These are phyloP conservation scores for Yamadazyma taylorii DNA, from an alignment of 1,139 yeast genomes.

Conservation along the genomic window DNA sequence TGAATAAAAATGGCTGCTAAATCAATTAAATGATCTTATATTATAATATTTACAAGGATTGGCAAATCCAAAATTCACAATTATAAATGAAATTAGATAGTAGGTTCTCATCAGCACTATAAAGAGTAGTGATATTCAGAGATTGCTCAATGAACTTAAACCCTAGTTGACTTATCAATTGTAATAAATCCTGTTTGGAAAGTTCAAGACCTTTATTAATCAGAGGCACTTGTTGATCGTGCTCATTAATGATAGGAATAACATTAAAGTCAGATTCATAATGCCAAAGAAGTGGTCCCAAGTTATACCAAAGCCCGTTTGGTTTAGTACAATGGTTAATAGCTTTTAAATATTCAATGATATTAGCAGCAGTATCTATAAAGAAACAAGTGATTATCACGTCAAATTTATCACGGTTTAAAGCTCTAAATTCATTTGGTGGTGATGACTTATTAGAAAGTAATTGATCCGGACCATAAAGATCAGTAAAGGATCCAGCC, in stretches of 20 bases:
- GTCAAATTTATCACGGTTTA: conserved; percentile 45
- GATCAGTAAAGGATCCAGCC: conserved; percentile 77
- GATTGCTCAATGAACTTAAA: conserved; percentile 51
- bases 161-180: conserved; percentile 50
- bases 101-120: conserved; percentile 54
- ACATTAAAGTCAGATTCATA: conserved; percentile 55
- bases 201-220: conserved; percentile 63
- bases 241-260: conserved; percentile 14
- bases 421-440: conserved; percentile 42
- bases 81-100: conserved; percentile 61
- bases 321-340: conserved; percentile 51
- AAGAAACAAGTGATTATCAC: conserved; percentile 72
- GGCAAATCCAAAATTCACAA: conserved; percentile 75
- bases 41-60: conserved; percentile 4
- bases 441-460: conserved; percentile 22
- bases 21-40: no score
- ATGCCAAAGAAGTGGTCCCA: conserved; percentile 89
- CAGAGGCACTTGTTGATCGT: conserved; percentile 30
- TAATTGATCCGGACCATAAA: conserved; percentile 54
- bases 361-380: conserved; percentile 74
- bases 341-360: conserved; percentile 66
- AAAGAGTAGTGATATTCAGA: conserved; percentile 48
- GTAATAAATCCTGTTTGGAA: conserved; percentile 57
- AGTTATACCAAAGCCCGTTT: conserved; percentile 75
- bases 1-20: no score